Evolutionary conservation across 2,329 filamentous ascomycete species (phyloP).

Genomic region (Penicillium sp.): DNA sequence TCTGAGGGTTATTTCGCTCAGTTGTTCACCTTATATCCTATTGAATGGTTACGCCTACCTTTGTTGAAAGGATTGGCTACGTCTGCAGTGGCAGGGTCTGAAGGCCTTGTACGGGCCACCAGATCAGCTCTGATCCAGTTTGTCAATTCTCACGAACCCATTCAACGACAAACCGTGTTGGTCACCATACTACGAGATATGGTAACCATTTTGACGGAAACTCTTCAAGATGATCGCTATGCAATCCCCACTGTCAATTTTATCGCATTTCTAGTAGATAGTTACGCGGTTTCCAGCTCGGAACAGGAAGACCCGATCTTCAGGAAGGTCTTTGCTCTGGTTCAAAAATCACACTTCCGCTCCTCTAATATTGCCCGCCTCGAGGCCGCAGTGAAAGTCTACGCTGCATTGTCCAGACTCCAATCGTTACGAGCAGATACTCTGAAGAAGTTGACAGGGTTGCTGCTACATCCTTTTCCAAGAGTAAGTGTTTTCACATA

Average conservation of each 20-base stretch:
- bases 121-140: slow-evolving; percentile 47
- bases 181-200: slow-evolving; percentile 57
- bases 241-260: slow-evolving; percentile 77
- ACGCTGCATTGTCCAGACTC: slow-evolving; percentile 69
- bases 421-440: slow-evolving; percentile 59
- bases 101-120: slow-evolving; percentile 48
- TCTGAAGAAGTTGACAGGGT: slow-evolving; percentile 69
- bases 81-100: slow-evolving; percentile 49
- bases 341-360: slow-evolving; percentile 82
- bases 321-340: slow-evolving; percentile 67
- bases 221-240: slow-evolving; percentile 68
- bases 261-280: slow-evolving; percentile 75
- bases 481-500: slow-evolving; percentile 56
- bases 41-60: slow-evolving; percentile 42
- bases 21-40: slow-evolving; percentile 40
- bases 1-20: slow-evolving; percentile 48
- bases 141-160: slow-evolving; percentile 28
- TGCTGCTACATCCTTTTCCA: slow-evolving; percentile 83
- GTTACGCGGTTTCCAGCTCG: slow-evolving; percentile 44
- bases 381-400: slow-evolving; percentile 78
- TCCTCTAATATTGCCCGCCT: slow-evolving; percentile 81
- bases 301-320: slow-evolving; percentile 55
- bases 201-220: slow-evolving; percentile 57
- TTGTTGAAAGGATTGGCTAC: slow-evolving; percentile 50
- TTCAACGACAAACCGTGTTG: slow-evolving; percentile 44